Conservation (phyloP, 164 flowering plant genomes). For the Aristolochia fimbriata region DNA sequence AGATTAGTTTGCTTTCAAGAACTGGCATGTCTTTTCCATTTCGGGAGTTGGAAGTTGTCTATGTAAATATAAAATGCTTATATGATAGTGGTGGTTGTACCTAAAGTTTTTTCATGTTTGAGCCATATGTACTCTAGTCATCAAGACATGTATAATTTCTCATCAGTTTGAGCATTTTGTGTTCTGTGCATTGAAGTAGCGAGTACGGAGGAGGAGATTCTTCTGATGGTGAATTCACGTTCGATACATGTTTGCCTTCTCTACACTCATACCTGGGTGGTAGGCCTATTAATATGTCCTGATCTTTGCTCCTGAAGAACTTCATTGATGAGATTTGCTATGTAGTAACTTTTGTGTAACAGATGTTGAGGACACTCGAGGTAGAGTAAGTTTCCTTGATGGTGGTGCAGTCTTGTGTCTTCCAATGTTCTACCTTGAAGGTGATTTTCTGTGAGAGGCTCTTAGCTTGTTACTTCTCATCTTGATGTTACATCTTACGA, state of each 20-base stretch:
- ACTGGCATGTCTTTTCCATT: too few species aligned
- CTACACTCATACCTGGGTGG: slow-evolving; percentile 96
- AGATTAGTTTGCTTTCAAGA: too few species aligned
- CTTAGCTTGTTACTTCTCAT: not conserved
- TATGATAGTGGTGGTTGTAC: not conserved
- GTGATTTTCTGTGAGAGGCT: slow-evolving; percentile 14
- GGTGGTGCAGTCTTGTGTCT: slow-evolving; percentile 63
- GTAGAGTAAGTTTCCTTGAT: slow-evolving; percentile 54
- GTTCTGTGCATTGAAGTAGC: slow-evolving; percentile 12
- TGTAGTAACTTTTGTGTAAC: slow-evolving; percentile 16
- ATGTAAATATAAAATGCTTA: too few species aligned
- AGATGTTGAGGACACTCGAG: slow-evolving; percentile 90
- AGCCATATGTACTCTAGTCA: not conserved
- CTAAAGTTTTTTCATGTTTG: not conserved
- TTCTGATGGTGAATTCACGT: slow-evolving; percentile 33
- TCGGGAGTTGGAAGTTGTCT: too few species aligned
- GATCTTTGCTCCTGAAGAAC: too few species aligned
- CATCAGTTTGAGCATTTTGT: not conserved
- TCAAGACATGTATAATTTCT: not conserved
- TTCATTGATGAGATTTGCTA: slow-evolving; percentile 3
- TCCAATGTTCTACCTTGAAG: slow-evolving; percentile 80
- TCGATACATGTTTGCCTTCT: slow-evolving; percentile 62
- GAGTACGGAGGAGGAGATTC: slow-evolving; percentile 26
- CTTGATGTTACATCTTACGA: not conserved
- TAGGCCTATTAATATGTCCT: slow-evolving; percentile 16